Percentiles rank a stretch among this genome's conserved stretches.
Evolutionary conservation across 176 grass and related monocot genomes (phyloP).

Genomic region (Pharus latifolius): DNA sequence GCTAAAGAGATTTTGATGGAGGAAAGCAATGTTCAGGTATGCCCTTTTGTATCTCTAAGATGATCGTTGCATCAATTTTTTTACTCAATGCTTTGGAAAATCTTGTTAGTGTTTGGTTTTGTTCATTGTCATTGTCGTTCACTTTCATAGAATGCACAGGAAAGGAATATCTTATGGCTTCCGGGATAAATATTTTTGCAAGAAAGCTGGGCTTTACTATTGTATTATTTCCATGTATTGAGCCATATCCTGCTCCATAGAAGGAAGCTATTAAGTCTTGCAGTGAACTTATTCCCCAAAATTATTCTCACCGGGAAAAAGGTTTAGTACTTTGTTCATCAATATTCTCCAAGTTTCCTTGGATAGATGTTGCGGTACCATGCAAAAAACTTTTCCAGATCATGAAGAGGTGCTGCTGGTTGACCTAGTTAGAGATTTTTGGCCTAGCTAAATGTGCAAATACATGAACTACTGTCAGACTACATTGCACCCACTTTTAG

Average conservation of each 20-base stretch:
- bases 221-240: not conserved
- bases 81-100: not conserved
- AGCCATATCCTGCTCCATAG: not conserved
- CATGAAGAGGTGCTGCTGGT: too few species aligned
- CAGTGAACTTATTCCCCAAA: not conserved
- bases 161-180: not conserved
- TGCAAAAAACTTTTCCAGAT: too few species aligned
- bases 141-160: not conserved
- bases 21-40: constrained; percentile 95
- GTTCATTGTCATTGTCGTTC: not conserved
- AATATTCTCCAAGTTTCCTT: not conserved
- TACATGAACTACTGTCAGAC: too few species aligned
- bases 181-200: not conserved
- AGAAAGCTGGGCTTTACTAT: not conserved
- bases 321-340: not conserved
- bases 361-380: too few species aligned
- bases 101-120: not conserved
- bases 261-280: not conserved
- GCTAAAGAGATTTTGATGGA: constrained; percentile 98
- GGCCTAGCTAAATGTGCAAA: too few species aligned
- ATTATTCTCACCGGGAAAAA: not conserved
- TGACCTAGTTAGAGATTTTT: too few species aligned
- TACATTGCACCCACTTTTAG: too few species aligned
- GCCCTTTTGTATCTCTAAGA: not conserved
- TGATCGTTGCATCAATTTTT: not conserved